Base-by-base conservation (phyloP, 1,284 basidiomycete species). In the Trametes polyzona region DNA sequence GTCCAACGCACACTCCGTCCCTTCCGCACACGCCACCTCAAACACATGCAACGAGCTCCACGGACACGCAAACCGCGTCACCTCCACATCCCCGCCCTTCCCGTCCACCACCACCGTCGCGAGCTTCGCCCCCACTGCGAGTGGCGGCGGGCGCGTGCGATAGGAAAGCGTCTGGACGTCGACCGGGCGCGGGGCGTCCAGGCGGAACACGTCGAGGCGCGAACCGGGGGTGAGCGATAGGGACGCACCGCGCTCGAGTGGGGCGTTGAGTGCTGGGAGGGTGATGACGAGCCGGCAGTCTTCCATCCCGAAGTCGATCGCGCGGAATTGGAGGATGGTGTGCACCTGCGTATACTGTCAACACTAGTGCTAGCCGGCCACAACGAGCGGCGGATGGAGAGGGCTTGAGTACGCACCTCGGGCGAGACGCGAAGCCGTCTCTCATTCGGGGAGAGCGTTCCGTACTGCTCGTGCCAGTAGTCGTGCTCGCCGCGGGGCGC, bases 281-380 rank as follows among this genome's bases (percentile, higher is more conserved):
- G 52, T 58, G 52, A 67, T 41, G 27, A 61, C 61, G 23, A 69
- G 59, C 43, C 58, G 56, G 47, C 67, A 69, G 26, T 58, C 56
- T 40, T 69, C 67, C 67, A 69, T 69, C 35, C 68, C 68, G 39
- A 55, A 69, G 61, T 69, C 68, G 44, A 67, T 61, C 11, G 62
- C 63, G 33, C 66, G 62, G 56, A 67, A 68, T 32, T 69, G 68
- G 4, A 60, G 48, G 26, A 69, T 56, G 3, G 62, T 65, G 47
- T 51, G 56, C 1, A 57, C 57, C 67, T 68, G 46, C 9, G 16
- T 16, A 6, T 4, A 4, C 14, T n/a, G 27, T 21, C 21, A 12
- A 39, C 19, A 37, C 43, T 21, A 33, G 24, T 24, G 10, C 44
- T n/a, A 29, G 21, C n/a, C 9, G n/a, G 5, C 3, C 11, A 23